Evolutionary conservation across 2,329 filamentous ascomycete genomes (phyloP).

Genomic region (Hirsutella rhossiliensis): DNA sequence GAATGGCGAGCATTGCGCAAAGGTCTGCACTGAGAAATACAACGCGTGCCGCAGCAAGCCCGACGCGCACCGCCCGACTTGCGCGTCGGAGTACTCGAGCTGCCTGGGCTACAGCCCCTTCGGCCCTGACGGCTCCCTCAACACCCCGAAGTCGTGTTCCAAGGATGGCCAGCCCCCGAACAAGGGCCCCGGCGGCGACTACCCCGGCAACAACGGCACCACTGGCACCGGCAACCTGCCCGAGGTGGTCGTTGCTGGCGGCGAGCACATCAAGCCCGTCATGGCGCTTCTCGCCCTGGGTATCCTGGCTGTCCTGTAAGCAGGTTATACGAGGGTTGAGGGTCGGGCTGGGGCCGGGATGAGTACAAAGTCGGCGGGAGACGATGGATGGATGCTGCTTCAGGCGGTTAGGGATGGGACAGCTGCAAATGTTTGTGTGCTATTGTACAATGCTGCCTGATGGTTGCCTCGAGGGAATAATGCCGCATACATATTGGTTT

Average conservation of each 20-base stretch:
- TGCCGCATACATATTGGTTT: too few species aligned
- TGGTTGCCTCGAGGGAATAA: too few species aligned
- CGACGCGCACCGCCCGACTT: conserved; percentile 10
- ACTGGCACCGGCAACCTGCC: conserved; percentile 2
- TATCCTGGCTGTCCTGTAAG: conserved; percentile 13
- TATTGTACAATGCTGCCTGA: too few species aligned
- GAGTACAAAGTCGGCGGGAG: neutral
- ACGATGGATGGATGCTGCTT: too few species aligned
- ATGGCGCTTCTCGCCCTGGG: conserved; percentile 13
- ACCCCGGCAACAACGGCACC: neutral
- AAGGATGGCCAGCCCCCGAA: neutral
- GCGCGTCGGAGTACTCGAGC: conserved; percentile 9
- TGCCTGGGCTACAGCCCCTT: conserved; percentile 14
- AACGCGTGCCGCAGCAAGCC: conserved; percentile 8
- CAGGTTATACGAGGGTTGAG: too few species aligned
- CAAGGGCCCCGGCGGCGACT: too few species aligned
- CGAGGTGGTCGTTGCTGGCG: conserved; percentile 7
- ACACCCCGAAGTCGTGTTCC: conserved; percentile 3
- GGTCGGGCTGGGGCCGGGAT: neutral
- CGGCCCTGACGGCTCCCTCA: conserved; percentile 1
- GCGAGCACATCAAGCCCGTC: conserved; percentile 9
- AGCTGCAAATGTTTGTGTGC: too few species aligned
- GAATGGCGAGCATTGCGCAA: conserved; percentile 4
- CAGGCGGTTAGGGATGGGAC: too few species aligned
- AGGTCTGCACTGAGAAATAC: conserved; percentile 6